These are phyloP conservation scores for Grigorovia transvaalensis DNA, from an alignment of 805 yeast genomes.

Conservation along the genomic window DNA sequence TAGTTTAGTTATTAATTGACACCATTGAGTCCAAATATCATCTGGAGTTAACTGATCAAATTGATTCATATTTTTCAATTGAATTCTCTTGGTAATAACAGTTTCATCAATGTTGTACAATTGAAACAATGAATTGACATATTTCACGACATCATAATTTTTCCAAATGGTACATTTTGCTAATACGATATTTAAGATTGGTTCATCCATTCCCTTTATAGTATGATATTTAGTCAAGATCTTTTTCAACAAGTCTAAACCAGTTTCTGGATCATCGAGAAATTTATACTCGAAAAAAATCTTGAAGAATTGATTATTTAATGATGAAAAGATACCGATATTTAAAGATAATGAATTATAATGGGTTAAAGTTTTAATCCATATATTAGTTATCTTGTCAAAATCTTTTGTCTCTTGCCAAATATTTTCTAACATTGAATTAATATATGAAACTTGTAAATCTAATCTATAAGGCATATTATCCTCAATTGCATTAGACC, in stretches of 20 bases:
- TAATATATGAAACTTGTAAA: conserved; percentile 59
- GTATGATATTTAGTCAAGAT: conserved; percentile 41
- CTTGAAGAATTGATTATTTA: conserved; percentile 54
- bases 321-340: conserved; percentile 56
- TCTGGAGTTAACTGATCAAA: conserved; percentile 30
- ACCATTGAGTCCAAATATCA: conserved; percentile 49
- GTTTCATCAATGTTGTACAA: conserved; percentile 45
- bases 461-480: conserved; percentile 61
- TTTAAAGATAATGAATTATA: conserved; percentile 40
- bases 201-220: conserved; percentile 49
- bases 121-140: conserved; percentile 45
- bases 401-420: conserved; percentile 44
- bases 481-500: conserved; percentile 52
- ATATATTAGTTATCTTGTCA: conserved; percentile 43
- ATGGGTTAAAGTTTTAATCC: conserved; percentile 48
- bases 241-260: conserved; percentile 43
- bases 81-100: conserved; percentile 57
- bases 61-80: conserved; percentile 55
- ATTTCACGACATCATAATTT: conserved; percentile 47
- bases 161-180: conserved; percentile 54
- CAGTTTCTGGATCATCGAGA: conserved; percentile 36
- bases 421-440: conserved; percentile 47
- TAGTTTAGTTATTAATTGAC: conserved; percentile 37
- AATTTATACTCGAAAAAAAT: conserved; percentile 48
- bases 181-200: conserved; percentile 62